These are phyloP conservation scores for Fusarium praegraminearum DNA, from an alignment of 2,329 filamentous ascomycete genomes.

Conservation along the genomic window DNA sequence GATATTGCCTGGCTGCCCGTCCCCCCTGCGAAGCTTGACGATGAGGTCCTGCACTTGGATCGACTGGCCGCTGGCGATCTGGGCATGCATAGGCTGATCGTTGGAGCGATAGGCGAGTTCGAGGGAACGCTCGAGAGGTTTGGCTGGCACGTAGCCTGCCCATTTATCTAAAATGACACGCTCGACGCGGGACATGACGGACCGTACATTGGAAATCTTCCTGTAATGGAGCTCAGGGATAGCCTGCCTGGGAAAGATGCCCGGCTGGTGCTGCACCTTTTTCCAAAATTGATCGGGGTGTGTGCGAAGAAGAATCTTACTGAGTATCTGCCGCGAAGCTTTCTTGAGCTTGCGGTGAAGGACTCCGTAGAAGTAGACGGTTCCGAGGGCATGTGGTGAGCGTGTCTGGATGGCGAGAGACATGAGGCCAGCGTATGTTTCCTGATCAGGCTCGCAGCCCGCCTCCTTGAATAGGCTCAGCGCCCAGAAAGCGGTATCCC, in stretches of 20 bases:
- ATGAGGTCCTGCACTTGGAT: conserved; percentile 30
- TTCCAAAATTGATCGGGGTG: conserved; percentile 48
- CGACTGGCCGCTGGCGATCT: conserved; percentile 29
- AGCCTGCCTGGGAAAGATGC: conserved; percentile 48
- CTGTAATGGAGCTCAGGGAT: conserved; percentile 34
- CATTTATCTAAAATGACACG: conserved; percentile 49
- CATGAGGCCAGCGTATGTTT: conserved; percentile 56
- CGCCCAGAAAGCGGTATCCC: conserved; percentile 51
- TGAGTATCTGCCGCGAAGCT: conserved; percentile 42
- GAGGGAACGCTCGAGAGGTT: conserved; percentile 46
- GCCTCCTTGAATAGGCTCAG: conserved; percentile 39
- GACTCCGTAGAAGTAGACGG: conserved; percentile 51
- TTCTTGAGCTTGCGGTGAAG: conserved; percentile 49
- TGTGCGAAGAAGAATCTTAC: conserved; percentile 44
- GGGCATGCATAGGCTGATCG: conserved; percentile 45
- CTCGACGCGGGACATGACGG: conserved; percentile 49
- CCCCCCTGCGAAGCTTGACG: conserved; percentile 39
- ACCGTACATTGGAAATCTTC: conserved; percentile 33
- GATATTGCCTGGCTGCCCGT: conserved; percentile 35
- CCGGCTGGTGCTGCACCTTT: conserved; percentile 35
- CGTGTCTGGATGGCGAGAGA: conserved; percentile 51
- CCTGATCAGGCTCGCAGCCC: conserved; percentile 44
- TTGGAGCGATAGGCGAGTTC: conserved; percentile 45
- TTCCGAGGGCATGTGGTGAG: conserved; percentile 49
- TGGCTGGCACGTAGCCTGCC: conserved; percentile 47